Conservation (phyloP, 257 asterid genomes). For the Leonotis leonurus region DNA sequence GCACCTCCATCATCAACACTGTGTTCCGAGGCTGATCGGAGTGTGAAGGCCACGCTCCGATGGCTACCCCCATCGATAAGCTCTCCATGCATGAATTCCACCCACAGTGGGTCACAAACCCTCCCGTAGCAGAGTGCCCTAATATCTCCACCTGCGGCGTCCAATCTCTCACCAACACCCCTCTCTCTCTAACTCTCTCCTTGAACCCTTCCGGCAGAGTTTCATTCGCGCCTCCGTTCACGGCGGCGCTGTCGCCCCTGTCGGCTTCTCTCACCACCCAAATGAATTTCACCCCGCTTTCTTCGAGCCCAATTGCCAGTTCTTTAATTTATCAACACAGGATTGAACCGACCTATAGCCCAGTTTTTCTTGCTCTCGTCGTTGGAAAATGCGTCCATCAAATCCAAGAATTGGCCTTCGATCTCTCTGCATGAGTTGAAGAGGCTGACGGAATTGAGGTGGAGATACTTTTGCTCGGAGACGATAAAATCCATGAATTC, state of each 20-base stretch:
- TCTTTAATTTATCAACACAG: constrained; percentile 6
- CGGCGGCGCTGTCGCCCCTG: constrained; percentile 27
- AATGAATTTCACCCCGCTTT: constrained; percentile 30
- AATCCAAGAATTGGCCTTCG: constrained; percentile 36
- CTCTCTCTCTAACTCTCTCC: too few relatives aligned
- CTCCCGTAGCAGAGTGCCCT: too few relatives aligned
- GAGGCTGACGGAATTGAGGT: constrained; percentile 28
- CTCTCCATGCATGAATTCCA: too few relatives aligned
- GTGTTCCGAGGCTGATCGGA: constrained; percentile 46
- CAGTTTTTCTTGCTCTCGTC: constrained; percentile 23
- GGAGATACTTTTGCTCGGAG: neutral
- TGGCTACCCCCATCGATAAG: constrained; percentile 41
- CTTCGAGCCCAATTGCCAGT: constrained; percentile 40
- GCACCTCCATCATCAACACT: constrained; percentile 16
- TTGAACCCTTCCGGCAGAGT: constrained; percentile 34
- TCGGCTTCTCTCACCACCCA: too few relatives aligned
- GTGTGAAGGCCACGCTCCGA: constrained; percentile 47
- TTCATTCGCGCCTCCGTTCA: too few relatives aligned
- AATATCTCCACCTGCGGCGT: too few relatives aligned
- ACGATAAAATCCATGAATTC: constrained; percentile 28
- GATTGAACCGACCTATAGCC: constrained; percentile 61
- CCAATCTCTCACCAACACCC: too few relatives aligned
- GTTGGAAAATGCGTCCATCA: constrained; percentile 1
- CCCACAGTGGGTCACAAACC: too few relatives aligned
- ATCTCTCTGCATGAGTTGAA: constrained; percentile 32